Evolutionary conservation across 2,329 filamentous ascomycete genomes (phyloP), one percentile per base, ranked within the genome.

Genomic region (Diaporthe velutina): DNA sequence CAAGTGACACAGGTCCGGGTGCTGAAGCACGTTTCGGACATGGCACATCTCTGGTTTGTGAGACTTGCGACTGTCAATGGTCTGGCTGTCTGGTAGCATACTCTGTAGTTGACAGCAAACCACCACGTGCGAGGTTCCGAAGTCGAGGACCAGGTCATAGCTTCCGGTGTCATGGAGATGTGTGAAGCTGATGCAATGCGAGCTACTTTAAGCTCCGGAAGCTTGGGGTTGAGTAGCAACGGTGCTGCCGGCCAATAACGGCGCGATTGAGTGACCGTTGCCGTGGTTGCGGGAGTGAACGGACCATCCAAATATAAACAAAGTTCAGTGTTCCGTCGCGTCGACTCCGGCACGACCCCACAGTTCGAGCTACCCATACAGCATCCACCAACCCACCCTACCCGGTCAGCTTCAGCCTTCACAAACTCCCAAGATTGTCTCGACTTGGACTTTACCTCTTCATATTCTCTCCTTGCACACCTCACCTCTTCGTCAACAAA

Each of bases 331-430:
- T 30, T 54, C 70, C 48, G 70, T 72, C 70, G 57, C 70, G 70
- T 72, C 70, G 30, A 54, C 19, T 42, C 48, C 64, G 64, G 70
- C 70, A 72, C 70, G 70, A 72, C 70, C 70, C 70, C 70, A 72
- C 70, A 64, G 13, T 40, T 28, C 5, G 40, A 72, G 45, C 57
- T 55, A 42, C 48, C 45, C 57, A 64, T 54, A n/a, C 48, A 54
- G 19, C 45, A 42, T 30, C 38, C n/a, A 42, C 38, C n/a, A 25
- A 25, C 35, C 57, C 33, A 61, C 28, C 25, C 52, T 22, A 33
- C 54, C 55, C 30, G 28, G 45, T 68, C 64, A 54, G 64, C 64
- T 68, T 54, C 33, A 54, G 64, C 64, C 64, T 38, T 9, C 33
- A 28, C n/a, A 28, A 52, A 38, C 48, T 52, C 64, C 61, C 48